Conservation (phyloP, 1,284 basidiomycete genomes). For the Ustilago nuda region DNA sequence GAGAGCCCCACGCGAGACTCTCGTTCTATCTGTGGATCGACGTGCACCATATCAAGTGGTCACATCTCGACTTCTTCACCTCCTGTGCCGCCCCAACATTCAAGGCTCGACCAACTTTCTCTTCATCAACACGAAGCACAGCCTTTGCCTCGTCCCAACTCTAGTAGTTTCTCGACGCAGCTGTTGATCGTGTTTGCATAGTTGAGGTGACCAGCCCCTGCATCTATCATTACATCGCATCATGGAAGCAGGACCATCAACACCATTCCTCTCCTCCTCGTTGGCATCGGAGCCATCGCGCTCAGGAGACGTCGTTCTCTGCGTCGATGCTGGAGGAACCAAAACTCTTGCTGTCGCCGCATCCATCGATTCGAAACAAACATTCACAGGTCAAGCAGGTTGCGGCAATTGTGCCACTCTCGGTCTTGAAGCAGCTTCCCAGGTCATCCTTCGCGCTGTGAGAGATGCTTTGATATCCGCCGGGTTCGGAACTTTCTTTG, state of each 20-base stretch:
- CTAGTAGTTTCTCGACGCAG: no score
- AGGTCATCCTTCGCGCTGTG: conserved; percentile 45
- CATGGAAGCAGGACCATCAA: conserved; percentile 36
- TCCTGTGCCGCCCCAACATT: not conserved
- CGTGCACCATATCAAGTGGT: conserved; percentile 13
- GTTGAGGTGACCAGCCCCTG: not conserved
- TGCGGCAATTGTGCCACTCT: conserved; percentile 52
- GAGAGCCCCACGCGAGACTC: not conserved
- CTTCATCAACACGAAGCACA: not conserved
- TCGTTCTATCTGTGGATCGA: not conserved
- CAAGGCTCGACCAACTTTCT: no score
- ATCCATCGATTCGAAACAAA: conserved; percentile 25
- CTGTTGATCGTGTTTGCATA: no score
- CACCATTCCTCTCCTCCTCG: not conserved
- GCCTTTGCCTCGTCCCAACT: no score
- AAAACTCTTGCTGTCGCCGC: conserved; percentile 51
- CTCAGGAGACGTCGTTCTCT: conserved; percentile 39
- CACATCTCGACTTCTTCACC: conserved; percentile 1
- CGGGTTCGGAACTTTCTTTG: conserved; percentile 47
- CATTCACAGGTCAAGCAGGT: conserved; percentile 43
- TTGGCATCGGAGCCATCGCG: conserved; percentile 5
- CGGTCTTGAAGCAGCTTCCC: conserved; percentile 41
- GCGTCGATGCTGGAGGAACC: conserved; percentile 52
- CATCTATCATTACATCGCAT: not conserved
- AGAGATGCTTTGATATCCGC: conserved; percentile 37